Conservation (phyloP, 352 stramenopile species). For the Phytophthora quininea region DNA sequence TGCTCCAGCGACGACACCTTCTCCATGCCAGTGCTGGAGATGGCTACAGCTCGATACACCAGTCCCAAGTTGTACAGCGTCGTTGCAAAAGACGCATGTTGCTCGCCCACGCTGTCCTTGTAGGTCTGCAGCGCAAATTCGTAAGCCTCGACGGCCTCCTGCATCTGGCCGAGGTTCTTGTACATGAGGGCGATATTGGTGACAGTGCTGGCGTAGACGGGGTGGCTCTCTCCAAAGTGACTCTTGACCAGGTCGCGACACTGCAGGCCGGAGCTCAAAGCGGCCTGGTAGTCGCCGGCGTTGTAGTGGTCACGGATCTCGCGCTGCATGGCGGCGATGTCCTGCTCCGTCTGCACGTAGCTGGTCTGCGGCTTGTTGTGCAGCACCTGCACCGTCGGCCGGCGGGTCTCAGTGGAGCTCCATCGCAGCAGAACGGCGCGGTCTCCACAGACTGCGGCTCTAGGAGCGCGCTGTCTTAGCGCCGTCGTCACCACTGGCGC, state of each 20-base stretch:
- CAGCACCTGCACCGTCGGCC: constrained; percentile 60
- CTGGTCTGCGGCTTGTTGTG: constrained; percentile 54
- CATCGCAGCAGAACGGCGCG: background rate
- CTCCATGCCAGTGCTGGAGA: constrained; percentile 71
- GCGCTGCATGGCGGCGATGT: constrained; percentile 82
- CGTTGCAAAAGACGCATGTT: constrained; percentile 84
- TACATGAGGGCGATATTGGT: constrained; percentile 91
- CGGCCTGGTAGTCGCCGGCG: constrained; percentile 65
- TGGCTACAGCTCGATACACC: constrained; percentile 69
- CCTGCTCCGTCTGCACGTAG: constrained; percentile 78
- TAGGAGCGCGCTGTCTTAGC: constrained; percentile 15
- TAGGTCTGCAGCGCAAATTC: constrained; percentile 82
- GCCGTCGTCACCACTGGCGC: constrained; percentile 16
- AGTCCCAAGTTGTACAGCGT: constrained; percentile 85
- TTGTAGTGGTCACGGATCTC: constrained; percentile 86
- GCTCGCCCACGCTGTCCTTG: constrained; percentile 79
- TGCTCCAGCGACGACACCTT: constrained; percentile 66
- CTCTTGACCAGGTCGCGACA: constrained; percentile 74
- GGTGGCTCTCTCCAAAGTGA: constrained; percentile 82
- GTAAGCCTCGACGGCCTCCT: constrained; percentile 82
- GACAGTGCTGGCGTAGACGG: constrained; percentile 84
- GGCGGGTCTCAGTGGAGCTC: constrained; percentile 22
- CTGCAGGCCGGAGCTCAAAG: constrained; percentile 66
- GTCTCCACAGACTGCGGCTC: background rate
- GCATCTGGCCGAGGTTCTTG: constrained; percentile 81